phyloP scores from a whole-genome alignment of 169 alveolate genomes.

The Cyclospora cayetanensis region DNA sequence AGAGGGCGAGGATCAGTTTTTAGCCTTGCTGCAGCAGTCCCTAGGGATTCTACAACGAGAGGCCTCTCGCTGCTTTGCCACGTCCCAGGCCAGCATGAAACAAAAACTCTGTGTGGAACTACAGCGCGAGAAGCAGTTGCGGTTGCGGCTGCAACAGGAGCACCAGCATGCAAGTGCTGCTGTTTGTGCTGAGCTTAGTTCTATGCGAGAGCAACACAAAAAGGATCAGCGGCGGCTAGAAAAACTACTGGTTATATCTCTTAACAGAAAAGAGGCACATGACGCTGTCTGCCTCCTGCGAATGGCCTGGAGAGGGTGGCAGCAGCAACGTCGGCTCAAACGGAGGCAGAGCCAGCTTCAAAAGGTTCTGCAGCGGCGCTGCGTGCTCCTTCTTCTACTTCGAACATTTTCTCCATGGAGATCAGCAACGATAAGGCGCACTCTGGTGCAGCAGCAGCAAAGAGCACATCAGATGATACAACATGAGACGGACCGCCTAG shows the following conservation, averaged over 20 bases:
- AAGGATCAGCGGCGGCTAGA: constrained; percentile 21
- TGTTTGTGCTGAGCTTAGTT: constrained; percentile 26
- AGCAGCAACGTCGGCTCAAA: constrained; percentile 11
- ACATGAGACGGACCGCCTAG: constrained; percentile 46
- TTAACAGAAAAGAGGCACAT: background rate
- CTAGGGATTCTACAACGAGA: constrained; percentile 23
- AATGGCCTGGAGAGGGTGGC: constrained; percentile 53
- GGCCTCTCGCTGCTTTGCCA: constrained; percentile 51
- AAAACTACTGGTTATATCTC: background rate
- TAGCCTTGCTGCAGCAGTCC: constrained; percentile 36
- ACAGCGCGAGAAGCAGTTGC: constrained; percentile 18
- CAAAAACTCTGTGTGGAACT: constrained; percentile 53
- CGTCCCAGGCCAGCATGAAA: constrained; percentile 39
- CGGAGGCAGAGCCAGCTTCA: constrained; percentile 26
- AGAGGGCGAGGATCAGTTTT: constrained; percentile 55
- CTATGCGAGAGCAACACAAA: background rate
- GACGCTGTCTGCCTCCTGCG: constrained; percentile 8
- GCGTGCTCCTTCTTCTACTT: background rate
- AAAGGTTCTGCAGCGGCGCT: background rate
- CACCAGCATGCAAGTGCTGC: constrained; percentile 42
- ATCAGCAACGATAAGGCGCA: constrained; percentile 49
- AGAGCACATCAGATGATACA: constrained; percentile 20
- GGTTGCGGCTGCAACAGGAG: constrained; percentile 53
- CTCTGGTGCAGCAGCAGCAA: background rate
- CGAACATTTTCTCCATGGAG: constrained; percentile 31